Evolutionary conservation across 176 grass and related monocot species (phyloP), one percentile per base, ranked within the genome.

Genomic region (Eremochloa ophiuroides): DNA sequence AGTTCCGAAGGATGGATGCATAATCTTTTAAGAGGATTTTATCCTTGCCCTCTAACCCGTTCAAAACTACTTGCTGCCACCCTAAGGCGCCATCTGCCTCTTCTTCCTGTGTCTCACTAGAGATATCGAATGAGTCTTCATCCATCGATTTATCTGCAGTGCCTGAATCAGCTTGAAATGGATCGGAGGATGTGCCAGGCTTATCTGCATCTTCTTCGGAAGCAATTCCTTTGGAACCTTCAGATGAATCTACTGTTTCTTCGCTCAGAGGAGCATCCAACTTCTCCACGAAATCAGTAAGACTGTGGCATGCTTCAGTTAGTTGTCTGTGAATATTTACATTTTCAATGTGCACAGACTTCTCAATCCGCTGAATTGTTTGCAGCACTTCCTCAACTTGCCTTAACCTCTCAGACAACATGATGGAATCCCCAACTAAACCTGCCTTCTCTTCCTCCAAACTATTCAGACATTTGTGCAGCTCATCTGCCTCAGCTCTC

Each of bases 381-480:
- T 86, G 83, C 26, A 94, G 25, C 25, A 81, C 71, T 73, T 81
- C 80, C 66, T 94, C 83, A 41, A 85, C 76, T 65, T 91, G 65
- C 83, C 86, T 89, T 71, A 91, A 89, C 30, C 66, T 91, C 40
- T 89, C 86, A 20, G 83, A 79, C 22, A 89, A 88, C 71, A 71
- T 85, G 62, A 22, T 81, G 37, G 69, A 85, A 75, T 85, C 85
- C 56, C 25, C 83, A 66, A 67, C 34, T 41, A 83, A 69, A 73
- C 47, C 22, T 10, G 37, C 35, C 42, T 81, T 86, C n/a, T 88
- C 91, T 73, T 94, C 92, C 38, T 88, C 88, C 83, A 91, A 69
- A 43, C 30, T 44, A 35, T 47, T 38, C 15, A 94, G 27, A 37
- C 67, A 71, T 16, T 82, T 85, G 27, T 94, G 88, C 33, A 94